Percentiles rank a stretch among this genome's conserved stretches.
These are phyloP conservation scores for Geoglossum cookeanum DNA, from an alignment of 2,329 filamentous ascomycete genomes.

Conservation along the genomic window DNA sequence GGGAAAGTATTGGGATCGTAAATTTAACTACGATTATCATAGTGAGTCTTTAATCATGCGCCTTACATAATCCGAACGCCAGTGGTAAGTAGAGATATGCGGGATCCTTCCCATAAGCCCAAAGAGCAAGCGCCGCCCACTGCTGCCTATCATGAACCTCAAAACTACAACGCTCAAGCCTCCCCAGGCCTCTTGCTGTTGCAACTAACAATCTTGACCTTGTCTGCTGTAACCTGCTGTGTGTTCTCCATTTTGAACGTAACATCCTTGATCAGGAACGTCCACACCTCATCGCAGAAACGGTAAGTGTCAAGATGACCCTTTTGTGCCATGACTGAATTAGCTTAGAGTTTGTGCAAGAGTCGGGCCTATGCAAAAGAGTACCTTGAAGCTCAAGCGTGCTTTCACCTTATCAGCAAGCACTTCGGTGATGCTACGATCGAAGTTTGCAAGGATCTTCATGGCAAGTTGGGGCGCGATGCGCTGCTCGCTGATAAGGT, in stretches of 20 bases:
- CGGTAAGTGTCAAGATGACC: constrained; percentile 95
- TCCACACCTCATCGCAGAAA: constrained; percentile 99
- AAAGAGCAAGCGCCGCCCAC: not conserved
- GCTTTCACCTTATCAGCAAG: constrained; percentile 84
- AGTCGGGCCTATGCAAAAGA: not conserved
- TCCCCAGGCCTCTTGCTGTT: constrained; percentile 68
- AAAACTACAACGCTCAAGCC: constrained; percentile 14
- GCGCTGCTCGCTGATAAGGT: constrained; percentile 79
- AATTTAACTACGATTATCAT: not conserved
- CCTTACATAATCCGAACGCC: not conserved
- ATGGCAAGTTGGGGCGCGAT: constrained; percentile 97
- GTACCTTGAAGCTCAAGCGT: constrained; percentile 84
- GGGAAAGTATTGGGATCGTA: not conserved
- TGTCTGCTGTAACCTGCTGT: constrained; percentile 59
- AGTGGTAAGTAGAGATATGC: not conserved
- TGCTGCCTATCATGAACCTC: not conserved
- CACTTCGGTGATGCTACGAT: constrained; percentile 79
- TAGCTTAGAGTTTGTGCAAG: not conserved
- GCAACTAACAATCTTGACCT: constrained; percentile 96
- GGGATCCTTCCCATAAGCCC: not conserved
- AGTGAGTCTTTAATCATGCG: not conserved
- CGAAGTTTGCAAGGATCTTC: constrained; percentile 94
- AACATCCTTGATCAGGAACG: constrained; percentile 95
- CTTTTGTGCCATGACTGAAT: constrained; percentile 26
- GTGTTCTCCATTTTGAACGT: constrained; percentile 93